Evolutionary conservation across 176 grass and related monocot genomes (phyloP).

Genomic region (Cymbopogon citratus): DNA sequence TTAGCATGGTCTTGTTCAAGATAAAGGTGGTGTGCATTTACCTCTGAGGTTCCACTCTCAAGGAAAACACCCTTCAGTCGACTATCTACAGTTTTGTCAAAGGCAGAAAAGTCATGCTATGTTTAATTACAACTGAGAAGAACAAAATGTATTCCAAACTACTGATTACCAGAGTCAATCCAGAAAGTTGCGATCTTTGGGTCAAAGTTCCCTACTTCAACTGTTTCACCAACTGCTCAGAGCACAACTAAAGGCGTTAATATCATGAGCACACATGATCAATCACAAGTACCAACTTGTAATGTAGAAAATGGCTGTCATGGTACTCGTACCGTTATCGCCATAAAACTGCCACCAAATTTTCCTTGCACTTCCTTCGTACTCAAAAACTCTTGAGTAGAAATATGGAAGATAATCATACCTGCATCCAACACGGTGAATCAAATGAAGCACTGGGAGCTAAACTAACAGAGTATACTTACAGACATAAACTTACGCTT

Average conservation of each 20-base stretch:
- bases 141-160: slow-evolving; percentile 16
- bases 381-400: slow-evolving; percentile 96
- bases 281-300: neutral
- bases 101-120: neutral
- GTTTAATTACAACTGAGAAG: neutral
- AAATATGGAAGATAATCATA: slow-evolving; percentile 97
- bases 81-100: slow-evolving; percentile 49
- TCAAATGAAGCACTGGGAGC: neutral
- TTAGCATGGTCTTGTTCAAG: neutral
- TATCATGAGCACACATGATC: neutral
- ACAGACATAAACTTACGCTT: slow-evolving; percentile 54
- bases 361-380: slow-evolving; percentile 85
- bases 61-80: slow-evolving; percentile 92
- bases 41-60: slow-evolving; percentile 92
- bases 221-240: slow-evolving; percentile 75
- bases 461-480: neutral
- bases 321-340: slow-evolving; percentile 61
- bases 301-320: slow-evolving; percentile 1
- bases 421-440: slow-evolving; percentile 37
- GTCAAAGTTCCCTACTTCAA: slow-evolving; percentile 91
- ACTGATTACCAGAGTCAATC: slow-evolving; percentile 71
- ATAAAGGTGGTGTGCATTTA: slow-evolving; percentile 21
- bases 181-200: slow-evolving; percentile 84
- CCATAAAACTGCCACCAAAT: slow-evolving; percentile 99
- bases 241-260: neutral